Conservation (phyloP, 305 asterid genomes). For the Fraxinus latifolia region DNA sequence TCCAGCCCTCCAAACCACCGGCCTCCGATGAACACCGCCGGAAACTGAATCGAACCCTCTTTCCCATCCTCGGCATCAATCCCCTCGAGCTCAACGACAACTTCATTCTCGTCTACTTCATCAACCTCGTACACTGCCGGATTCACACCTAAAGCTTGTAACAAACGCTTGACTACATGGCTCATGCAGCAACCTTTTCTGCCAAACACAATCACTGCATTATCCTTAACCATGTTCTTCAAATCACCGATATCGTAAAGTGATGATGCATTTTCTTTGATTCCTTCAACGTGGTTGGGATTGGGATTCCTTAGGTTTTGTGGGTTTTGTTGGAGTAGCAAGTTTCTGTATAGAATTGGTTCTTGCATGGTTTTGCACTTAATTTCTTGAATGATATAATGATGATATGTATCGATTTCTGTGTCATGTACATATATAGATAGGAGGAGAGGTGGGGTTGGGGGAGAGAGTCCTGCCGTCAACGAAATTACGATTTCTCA, state of each 20-base stretch:
- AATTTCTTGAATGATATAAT: not conserved
- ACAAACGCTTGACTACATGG: conserved; percentile 31
- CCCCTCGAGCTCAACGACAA: conserved; percentile 20
- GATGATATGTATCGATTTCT: not conserved
- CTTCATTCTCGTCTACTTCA: conserved; percentile 21
- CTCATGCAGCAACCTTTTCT: conserved; percentile 31
- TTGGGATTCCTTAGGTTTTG: not conserved
- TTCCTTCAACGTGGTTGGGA: not conserved
- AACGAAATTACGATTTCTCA: not conserved
- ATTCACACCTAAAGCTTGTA: conserved; percentile 29
- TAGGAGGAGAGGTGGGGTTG: not conserved
- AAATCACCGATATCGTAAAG: not conserved
- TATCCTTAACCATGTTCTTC: conserved; percentile 24
- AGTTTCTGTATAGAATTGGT: conserved; percentile 30
- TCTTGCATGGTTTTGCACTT: conserved; percentile 29
- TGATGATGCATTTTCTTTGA: not conserved
- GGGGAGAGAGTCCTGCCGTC: not conserved
- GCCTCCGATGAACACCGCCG: conserved; percentile 33
- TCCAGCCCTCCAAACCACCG: conserved; percentile 32
- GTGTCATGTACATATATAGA: not conserved
- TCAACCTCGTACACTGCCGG: conserved; percentile 30
- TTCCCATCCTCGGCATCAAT: conserved; percentile 1
- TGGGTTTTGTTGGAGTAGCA: not conserved
- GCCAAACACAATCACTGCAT: conserved; percentile 26
- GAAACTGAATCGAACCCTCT: conserved; percentile 24